A percentile compares a stretch with the other conserved stretches of the same genome.
Conservation (phyloP, 331 rosid genomes). For the Rhamnella rubrinervis region DNA sequence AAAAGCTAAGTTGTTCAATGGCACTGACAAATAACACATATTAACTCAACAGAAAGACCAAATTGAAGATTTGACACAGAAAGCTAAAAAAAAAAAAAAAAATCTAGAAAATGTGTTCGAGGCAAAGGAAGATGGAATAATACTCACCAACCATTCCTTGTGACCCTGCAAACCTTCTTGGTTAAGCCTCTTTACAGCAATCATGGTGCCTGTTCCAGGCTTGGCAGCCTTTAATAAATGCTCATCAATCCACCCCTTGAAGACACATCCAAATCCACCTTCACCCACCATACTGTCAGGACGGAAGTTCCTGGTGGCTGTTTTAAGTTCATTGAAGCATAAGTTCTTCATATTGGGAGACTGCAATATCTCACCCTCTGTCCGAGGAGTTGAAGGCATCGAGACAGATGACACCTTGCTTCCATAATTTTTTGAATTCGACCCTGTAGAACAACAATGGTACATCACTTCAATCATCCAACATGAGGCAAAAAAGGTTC, state of each 20-base stretch:
- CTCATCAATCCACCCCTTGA: slow-evolving; percentile 91
- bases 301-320: slow-evolving; percentile 87
- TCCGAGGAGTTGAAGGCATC: slow-evolving; percentile 66
- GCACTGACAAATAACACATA: no score
- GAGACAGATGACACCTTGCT: slow-evolving; percentile 50
- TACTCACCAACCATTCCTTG: slow-evolving; percentile 95
- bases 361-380: slow-evolving; percentile 86
- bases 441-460: slow-evolving; percentile 26
- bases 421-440: slow-evolving; percentile 41
- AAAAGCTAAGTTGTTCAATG: no score
- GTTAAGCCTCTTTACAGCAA: slow-evolving; percentile 88
- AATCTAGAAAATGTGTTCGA: background rate
- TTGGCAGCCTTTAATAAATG: slow-evolving; percentile 57
- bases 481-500: background rate
- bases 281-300: slow-evolving; percentile 93
- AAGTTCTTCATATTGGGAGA: slow-evolving; percentile 74
- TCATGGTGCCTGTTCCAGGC: slow-evolving; percentile 80
- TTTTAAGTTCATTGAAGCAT: slow-evolving; percentile 61
- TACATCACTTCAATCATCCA: slow-evolving; percentile 9
- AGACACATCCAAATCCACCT: slow-evolving; percentile 91
- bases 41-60: background rate
- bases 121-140: slow-evolving; percentile 25
- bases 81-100: background rate
- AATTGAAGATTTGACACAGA: background rate
- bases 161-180: slow-evolving; percentile 93